Conservation (phyloP, 2,329 filamentous ascomycete species). For the Nemania sp. region DNA sequence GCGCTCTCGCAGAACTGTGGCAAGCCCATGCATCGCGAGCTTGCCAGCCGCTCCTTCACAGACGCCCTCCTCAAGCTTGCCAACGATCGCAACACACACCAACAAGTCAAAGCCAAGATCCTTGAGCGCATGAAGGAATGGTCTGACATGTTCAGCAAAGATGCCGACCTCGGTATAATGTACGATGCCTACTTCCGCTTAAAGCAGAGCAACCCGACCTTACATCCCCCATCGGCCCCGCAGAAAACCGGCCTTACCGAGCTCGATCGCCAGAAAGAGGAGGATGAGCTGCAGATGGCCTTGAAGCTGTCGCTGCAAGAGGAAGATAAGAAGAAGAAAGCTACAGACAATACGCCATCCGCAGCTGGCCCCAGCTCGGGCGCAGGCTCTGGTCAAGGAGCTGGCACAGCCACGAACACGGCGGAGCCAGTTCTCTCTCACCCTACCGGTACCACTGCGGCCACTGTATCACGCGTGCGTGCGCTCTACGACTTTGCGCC, state of each 20-base stretch:
- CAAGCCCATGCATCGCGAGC: slow-evolving; percentile 80
- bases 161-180: slow-evolving; percentile 96
- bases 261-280: slow-evolving; percentile 88
- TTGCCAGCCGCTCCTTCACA: slow-evolving; percentile 90
- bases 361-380: slow-evolving; percentile 39
- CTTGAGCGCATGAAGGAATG: slow-evolving; percentile 95
- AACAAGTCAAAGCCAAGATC: slow-evolving; percentile 96
- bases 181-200: slow-evolving; percentile 88
- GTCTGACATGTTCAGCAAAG: slow-evolving; percentile 89
- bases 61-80: slow-evolving; percentile 89
- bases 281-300: slow-evolving; percentile 96
- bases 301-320: slow-evolving; percentile 91
- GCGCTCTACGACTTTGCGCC: slow-evolving; percentile 94
- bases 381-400: slow-evolving; percentile 33
- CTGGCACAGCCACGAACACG: slow-evolving; percentile 34
- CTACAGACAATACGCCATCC: slow-evolving; percentile 36
- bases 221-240: slow-evolving; percentile 90
- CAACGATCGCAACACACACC: slow-evolving; percentile 92
- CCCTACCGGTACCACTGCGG: slow-evolving; percentile 85
- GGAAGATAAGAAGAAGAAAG: slow-evolving; percentile 66
- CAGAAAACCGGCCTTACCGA: slow-evolving; percentile 92
- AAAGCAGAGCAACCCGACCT: slow-evolving; percentile 80
- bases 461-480: slow-evolving; percentile 91
- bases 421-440: slow-evolving; percentile 58
- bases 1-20: slow-evolving; percentile 92